Evolutionary conservation across 2,329 filamentous ascomycete genomes (phyloP).

Genomic region (Rasamsonia emersonii): DNA sequence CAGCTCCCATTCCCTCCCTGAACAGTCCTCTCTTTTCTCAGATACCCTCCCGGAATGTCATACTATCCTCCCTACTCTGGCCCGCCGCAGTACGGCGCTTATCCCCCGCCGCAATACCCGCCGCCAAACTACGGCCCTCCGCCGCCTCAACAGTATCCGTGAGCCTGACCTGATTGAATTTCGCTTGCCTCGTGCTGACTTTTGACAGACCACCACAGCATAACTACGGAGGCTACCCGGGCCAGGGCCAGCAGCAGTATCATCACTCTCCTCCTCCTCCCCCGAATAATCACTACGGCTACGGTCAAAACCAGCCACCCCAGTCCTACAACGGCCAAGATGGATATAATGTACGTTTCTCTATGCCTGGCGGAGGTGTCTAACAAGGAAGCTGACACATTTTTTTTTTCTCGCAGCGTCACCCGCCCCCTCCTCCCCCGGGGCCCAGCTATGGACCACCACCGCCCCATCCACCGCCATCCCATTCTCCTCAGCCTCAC

Average conservation of each 20-base stretch:
- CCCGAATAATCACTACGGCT: constrained; percentile 31
- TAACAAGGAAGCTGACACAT: background rate
- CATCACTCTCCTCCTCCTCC: constrained; percentile 33
- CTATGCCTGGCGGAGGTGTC: background rate
- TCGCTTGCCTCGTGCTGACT: constrained; percentile 4
- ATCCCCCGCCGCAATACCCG: constrained; percentile 41
- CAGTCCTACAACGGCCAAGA: constrained; percentile 23
- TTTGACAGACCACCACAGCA: constrained; percentile 22
- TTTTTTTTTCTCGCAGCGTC: constrained; percentile 1
- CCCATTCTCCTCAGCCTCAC: constrained; percentile 21
- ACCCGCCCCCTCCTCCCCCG: constrained; percentile 18
- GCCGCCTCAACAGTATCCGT: constrained; percentile 33
- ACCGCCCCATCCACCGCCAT: constrained; percentile 14
- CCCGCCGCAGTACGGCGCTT: constrained; percentile 37
- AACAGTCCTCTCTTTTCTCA: constrained; percentile 7
- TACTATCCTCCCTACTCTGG: constrained; percentile 54
- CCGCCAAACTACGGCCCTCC: constrained; percentile 29
- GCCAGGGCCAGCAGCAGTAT: constrained; percentile 29
- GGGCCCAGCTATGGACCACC: constrained; percentile 8
- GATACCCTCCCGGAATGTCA: constrained; percentile 42
- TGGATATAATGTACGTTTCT: constrained; percentile 29
- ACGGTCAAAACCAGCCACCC: constrained; percentile 34
- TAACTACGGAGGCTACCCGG: constrained; percentile 29
- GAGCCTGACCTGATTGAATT: constrained; percentile 12
- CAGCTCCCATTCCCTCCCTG: constrained; percentile 1